Conservation (phyloP, 257 asterid genomes). For the Penstemon eatonii region DNA sequence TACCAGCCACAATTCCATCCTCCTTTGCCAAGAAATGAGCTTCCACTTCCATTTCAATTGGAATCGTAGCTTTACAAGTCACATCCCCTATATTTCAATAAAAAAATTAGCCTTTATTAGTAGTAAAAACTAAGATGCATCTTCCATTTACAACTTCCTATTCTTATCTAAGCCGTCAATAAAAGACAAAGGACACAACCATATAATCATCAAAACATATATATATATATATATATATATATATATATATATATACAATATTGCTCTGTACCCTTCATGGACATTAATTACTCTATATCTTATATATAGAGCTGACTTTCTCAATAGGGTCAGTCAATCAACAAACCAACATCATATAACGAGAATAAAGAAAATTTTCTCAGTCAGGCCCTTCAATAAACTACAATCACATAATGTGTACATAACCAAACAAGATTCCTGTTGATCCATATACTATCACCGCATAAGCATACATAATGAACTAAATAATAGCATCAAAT, state of each 20-base stretch:
- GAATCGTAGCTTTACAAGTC: constrained; percentile 94
- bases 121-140: constrained; percentile 1
- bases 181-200: no score
- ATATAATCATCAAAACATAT: no score
- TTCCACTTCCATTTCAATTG: constrained; percentile 80
- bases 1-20: constrained; percentile 89
- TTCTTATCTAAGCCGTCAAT: not conserved
- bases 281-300: not conserved
- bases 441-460: no score
- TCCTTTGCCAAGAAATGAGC: constrained; percentile 93
- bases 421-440: no score
- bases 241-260: not conserved
- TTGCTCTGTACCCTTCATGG: not conserved
- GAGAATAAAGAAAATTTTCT: no score
- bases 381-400: no score
- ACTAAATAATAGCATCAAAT: no score
- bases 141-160: not conserved
- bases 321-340: no score
- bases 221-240: no score
- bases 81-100: constrained; percentile 72
- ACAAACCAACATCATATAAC: no score
- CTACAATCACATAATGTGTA: no score
- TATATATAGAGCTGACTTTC: not conserved
- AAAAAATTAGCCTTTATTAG: not conserved
- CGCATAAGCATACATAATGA: no score